These are phyloP conservation scores for Populus deltoides DNA, from an alignment of 345 rosid genomes.

Conservation along the genomic window DNA sequence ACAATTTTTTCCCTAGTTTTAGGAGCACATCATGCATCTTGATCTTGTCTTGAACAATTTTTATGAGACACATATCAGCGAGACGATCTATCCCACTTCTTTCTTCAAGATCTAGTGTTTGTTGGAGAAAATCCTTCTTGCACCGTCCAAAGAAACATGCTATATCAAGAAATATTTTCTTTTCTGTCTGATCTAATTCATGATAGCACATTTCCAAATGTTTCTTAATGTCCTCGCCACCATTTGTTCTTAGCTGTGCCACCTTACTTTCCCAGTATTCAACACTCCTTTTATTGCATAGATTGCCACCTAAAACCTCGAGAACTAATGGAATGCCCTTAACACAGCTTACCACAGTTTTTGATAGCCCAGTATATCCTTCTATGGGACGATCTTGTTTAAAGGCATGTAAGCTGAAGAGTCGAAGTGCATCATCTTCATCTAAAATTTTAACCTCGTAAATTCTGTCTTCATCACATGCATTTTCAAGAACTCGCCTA, in stretches of 20 bases:
- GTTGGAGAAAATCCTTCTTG: background rate
- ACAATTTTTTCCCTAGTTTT: background rate
- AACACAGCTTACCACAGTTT: background rate
- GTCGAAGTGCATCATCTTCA: background rate
- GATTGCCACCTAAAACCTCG: background rate
- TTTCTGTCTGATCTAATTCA: slow-evolving; percentile 1
- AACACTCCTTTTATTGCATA: background rate
- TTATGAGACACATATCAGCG: background rate
- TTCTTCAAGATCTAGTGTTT: background rate
- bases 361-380: background rate
- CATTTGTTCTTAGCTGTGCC: background rate
- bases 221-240: background rate
- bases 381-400: background rate
- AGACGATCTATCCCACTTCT: background rate
- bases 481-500: background rate
- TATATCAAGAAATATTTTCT: slow-evolving; percentile 11
- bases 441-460: background rate
- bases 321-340: slow-evolving; percentile 11
- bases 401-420: slow-evolving; percentile 7
- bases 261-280: background rate
- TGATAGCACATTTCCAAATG: background rate
- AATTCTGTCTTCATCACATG: background rate
- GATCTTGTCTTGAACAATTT: background rate
- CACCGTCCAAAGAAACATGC: slow-evolving; percentile 8
- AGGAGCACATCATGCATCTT: slow-evolving; percentile 1